Conservation (phyloP, 345 rosid genomes). For the Syzygium aqueum region DNA sequence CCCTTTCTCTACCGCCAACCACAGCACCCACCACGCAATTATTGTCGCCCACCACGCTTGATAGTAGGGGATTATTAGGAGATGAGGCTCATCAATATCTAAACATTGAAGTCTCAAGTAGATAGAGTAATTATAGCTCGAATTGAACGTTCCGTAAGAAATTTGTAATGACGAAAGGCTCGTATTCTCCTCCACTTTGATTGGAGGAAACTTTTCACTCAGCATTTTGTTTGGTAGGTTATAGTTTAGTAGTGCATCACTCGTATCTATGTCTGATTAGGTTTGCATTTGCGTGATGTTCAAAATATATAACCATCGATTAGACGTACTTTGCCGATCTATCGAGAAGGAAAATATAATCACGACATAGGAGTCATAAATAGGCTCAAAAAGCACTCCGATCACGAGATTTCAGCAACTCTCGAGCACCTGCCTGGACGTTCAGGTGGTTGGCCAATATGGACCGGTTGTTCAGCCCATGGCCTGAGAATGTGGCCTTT, state of each 20-base stretch:
- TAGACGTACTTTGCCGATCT: background rate
- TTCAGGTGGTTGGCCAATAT: background rate
- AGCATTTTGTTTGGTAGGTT: background rate
- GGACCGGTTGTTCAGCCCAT: background rate
- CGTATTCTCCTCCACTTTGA: background rate
- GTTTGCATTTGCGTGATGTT: background rate
- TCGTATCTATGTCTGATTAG: background rate
- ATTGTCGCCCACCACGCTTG: no score
- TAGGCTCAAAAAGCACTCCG: background rate
- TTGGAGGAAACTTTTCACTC: background rate
- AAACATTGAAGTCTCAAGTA: background rate
- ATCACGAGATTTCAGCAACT: background rate
- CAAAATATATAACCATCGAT: background rate
- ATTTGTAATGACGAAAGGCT: background rate
- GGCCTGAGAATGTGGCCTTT: background rate
- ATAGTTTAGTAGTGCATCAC: background rate
- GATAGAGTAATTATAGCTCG: accelerated
- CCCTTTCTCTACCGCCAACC: no score
- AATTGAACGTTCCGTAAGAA: background rate
- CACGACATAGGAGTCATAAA: background rate
- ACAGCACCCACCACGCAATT: no score
- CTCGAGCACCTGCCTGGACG: accelerated
- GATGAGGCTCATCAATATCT: accelerated
- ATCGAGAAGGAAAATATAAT: background rate
- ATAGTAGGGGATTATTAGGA: no score